A percentile compares a stretch with the other conserved stretches of the same genome.
These are phyloP conservation scores for Fusarium albidum DNA, from an alignment of 2,329 filamentous ascomycete genomes.

Conservation along the genomic window DNA sequence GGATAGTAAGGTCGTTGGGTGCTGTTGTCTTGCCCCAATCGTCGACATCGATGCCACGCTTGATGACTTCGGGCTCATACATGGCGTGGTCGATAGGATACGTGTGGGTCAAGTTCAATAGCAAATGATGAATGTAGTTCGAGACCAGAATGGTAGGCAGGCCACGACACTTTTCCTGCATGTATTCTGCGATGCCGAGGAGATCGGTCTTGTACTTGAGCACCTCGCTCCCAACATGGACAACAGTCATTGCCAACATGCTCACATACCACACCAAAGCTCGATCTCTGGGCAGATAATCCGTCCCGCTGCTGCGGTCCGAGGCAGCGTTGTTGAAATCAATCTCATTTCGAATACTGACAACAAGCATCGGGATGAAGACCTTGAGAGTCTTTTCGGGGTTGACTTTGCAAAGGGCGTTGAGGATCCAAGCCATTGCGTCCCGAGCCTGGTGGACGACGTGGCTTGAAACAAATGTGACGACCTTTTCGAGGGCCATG, in stretches of 20 bases:
- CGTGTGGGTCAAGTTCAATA: slow-evolving; percentile 92
- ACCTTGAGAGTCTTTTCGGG: slow-evolving; percentile 92
- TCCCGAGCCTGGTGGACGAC: slow-evolving; percentile 97
- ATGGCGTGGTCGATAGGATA: slow-evolving; percentile 91
- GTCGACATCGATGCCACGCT: slow-evolving; percentile 74
- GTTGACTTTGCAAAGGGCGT: slow-evolving; percentile 93
- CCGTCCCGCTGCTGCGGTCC: slow-evolving; percentile 89
- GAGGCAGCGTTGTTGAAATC: slow-evolving; percentile 96
- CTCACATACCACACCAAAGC: slow-evolving; percentile 97
- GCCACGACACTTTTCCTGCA: slow-evolving; percentile 95
- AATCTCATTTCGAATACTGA: slow-evolving; percentile 95
- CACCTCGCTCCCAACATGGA: slow-evolving; percentile 91
- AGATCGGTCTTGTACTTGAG: slow-evolving; percentile 89
- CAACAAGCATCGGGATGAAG: slow-evolving; percentile 87
- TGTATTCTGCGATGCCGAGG: slow-evolving; percentile 90
- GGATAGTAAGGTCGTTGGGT: slow-evolving; percentile 79
- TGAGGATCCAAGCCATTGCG: slow-evolving; percentile 98
- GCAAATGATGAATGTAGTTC: slow-evolving; percentile 95
- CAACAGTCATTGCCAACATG: slow-evolving; percentile 97
- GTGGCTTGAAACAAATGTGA: slow-evolving; percentile 89
- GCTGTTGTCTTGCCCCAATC: slow-evolving; percentile 87
- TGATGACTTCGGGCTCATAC: slow-evolving; percentile 80
- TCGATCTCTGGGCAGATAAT: slow-evolving; percentile 90
- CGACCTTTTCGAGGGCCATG: slow-evolving; percentile 88
- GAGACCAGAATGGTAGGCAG: slow-evolving; percentile 95